Conservation (phyloP, 352 stramenopile genomes). For the Globisporangium emineosum region DNA sequence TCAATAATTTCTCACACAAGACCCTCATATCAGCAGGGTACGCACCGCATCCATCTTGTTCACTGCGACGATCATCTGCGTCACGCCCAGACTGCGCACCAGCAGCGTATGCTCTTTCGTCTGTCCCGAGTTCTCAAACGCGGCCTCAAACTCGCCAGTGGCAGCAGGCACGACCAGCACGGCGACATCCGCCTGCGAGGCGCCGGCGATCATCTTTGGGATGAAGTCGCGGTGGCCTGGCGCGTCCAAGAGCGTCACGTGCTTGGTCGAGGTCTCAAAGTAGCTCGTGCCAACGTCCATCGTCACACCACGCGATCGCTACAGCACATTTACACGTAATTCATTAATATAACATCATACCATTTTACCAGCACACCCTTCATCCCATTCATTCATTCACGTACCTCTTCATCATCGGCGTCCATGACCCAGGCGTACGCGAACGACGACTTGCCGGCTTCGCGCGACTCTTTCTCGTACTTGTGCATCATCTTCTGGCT, state of each 20-base stretch:
- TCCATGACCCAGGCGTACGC: constrained; percentile 96
- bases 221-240: constrained; percentile 98
- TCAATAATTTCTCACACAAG: too few species aligned
- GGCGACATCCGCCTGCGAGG: constrained; percentile 89
- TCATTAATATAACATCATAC: too few species aligned
- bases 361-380: too few species aligned
- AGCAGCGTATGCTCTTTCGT: constrained; percentile 98
- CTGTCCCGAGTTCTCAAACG: constrained; percentile 93
- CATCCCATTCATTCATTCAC: not conserved
- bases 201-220: constrained; percentile 96
- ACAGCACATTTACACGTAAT: constrained; percentile 20
- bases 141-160: constrained; percentile 94
- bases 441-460: constrained; percentile 94
- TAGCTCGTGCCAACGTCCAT: constrained; percentile 96
- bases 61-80: constrained; percentile 94
- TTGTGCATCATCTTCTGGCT: constrained; percentile 88
- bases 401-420: constrained; percentile 73
- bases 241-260: constrained; percentile 95
- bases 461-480: constrained; percentile 88
- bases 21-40: too few species aligned
- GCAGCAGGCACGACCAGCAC: constrained; percentile 94
- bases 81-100: constrained; percentile 91
- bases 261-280: constrained; percentile 87
- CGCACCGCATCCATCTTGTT: constrained; percentile 97
- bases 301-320: constrained; percentile 95